Base-by-base conservation (phyloP, 345 rosid genomes). In the Eucalyptus cloeziana region DNA sequence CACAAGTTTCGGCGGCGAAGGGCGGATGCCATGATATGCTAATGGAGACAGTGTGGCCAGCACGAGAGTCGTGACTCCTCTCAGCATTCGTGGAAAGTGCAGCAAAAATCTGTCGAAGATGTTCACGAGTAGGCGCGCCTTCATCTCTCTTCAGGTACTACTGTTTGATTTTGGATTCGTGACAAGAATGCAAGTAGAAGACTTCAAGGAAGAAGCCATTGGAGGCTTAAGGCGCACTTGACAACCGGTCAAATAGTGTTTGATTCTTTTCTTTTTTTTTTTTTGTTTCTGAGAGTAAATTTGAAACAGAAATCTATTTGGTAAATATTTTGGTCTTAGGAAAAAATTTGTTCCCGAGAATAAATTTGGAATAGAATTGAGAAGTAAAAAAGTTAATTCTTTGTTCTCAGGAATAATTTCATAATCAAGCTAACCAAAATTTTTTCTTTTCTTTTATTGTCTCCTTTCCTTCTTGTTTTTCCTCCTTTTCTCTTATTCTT, bases 1-100 rank as follows among this genome's bases (percentile, higher is more conserved):
- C 94, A 50, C 92, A 88, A 40, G 89, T 71, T 45, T 92, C 25
- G 93, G 45, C 44, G 93, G 93, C 25, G 93, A 94, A 13, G 94
- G 97, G 76, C 79, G 91, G 90, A 86, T 91, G 54, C 90, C 69
- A 76, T 91, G 94, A 86, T 93, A 94, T 27, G 56, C 64, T 30
- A 31, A 51, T 50, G 87, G 47, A 10, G 45, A 17, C 17, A 86
- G 30, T 2, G 52, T 27, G 22, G 3, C 45, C 44, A 51, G 24
- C 40, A 19, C 4, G 7, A 50, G 40, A 37, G 45, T 12, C 22
- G 27, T 3, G 43, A 86, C 58, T 54, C 8, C 58, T 37, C 50
- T 50, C 62, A 27, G 14, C 87, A 86, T 50, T 85, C 86, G 22
- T 44, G 37, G 50, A 31, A 85, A 27, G 54, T 4, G 13, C 33